Evolutionary conservation across 805 yeast genomes (phyloP).

Genomic region (Candida broadrunensis): DNA sequence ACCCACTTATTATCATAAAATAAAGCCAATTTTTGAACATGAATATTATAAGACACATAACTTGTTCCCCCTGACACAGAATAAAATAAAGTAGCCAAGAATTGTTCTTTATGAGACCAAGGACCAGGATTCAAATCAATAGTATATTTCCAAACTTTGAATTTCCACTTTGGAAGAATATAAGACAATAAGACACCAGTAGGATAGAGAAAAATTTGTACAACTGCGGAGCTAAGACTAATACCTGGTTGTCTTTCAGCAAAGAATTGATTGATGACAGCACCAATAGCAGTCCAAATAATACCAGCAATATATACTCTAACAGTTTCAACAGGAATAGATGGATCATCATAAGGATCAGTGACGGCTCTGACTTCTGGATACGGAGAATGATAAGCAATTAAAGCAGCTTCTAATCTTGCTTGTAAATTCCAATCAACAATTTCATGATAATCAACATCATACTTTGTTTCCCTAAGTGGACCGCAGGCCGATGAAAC

Average conservation of each 20-base stretch:
- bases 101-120: constrained; percentile 65
- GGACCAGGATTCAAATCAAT: constrained; percentile 61
- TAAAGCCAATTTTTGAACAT: constrained; percentile 14
- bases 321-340: constrained; percentile 48
- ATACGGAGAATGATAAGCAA: constrained; percentile 50
- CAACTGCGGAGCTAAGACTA: constrained; percentile 38
- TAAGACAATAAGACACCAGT: constrained; percentile 38
- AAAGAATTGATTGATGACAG: constrained; percentile 57
- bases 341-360: constrained; percentile 53
- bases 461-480: not conserved
- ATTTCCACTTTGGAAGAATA: constrained; percentile 41
- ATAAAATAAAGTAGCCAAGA: constrained; percentile 34
- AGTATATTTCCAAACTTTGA: constrained; percentile 24
- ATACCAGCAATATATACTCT: constrained; percentile 55
- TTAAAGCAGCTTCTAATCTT: constrained; percentile 42
- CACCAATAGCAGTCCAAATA: constrained; percentile 50
- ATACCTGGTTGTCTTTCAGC: constrained; percentile 53
- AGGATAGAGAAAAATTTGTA: constrained; percentile 46
- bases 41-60: constrained; percentile 26
- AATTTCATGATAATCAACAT: constrained; percentile 7
- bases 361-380: constrained; percentile 67
- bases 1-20: constrained; percentile 22
- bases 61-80: constrained; percentile 24
- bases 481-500: not conserved
- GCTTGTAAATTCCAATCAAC: constrained; percentile 31